A percentile compares a stretch with the other conserved stretches of the same genome.
phyloP scores from a whole-genome alignment of 768 basidiomycete species.

The Macrolepiota dolichaula region DNA sequence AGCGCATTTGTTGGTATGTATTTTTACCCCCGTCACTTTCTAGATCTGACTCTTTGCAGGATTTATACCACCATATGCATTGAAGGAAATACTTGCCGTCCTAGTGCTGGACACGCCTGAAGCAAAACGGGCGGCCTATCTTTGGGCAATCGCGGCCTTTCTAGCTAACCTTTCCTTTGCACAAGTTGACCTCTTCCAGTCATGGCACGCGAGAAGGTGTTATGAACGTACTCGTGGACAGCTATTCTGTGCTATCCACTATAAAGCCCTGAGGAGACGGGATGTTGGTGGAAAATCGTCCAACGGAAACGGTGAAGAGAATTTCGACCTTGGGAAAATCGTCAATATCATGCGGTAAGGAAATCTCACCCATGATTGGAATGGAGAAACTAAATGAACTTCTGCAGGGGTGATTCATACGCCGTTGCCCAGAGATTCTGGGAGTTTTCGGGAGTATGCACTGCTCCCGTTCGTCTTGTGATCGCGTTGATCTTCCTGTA shows the following conservation, averaged over 20 bases:
- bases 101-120: slow-evolving; percentile 41
- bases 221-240: slow-evolving; percentile 73
- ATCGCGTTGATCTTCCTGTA: slow-evolving; percentile 74
- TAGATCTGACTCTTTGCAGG: slow-evolving; percentile 30
- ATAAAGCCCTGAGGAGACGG: slow-evolving; percentile 60
- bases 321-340: slow-evolving; percentile 66
- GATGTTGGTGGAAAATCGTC: slow-evolving; percentile 50
- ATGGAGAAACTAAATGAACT: slow-evolving; percentile 7
- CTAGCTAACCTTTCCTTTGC: slow-evolving; percentile 65
- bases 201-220: slow-evolving; percentile 66
- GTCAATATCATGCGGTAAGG: slow-evolving; percentile 73
- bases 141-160: slow-evolving; percentile 60
- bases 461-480: slow-evolving; percentile 57
- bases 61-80: slow-evolving; percentile 63
- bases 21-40: slow-evolving; percentile 8
- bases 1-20: slow-evolving; percentile 47
- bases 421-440: slow-evolving; percentile 70
- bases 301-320: slow-evolving; percentile 32
- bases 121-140: slow-evolving; percentile 44
- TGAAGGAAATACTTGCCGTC: slow-evolving; percentile 55
- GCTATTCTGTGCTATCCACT: slow-evolving; percentile 66
- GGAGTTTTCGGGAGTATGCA: slow-evolving; percentile 65
- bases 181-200: slow-evolving; percentile 57
- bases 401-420: slow-evolving; percentile 61
- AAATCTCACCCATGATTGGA: slow-evolving; percentile 13